Percentiles rank a stretch among this genome's conserved stretches.
These are phyloP conservation scores for Podila epicladia DNA, from an alignment of 192 early-diverging fungal genomes.

Conservation along the genomic window DNA sequence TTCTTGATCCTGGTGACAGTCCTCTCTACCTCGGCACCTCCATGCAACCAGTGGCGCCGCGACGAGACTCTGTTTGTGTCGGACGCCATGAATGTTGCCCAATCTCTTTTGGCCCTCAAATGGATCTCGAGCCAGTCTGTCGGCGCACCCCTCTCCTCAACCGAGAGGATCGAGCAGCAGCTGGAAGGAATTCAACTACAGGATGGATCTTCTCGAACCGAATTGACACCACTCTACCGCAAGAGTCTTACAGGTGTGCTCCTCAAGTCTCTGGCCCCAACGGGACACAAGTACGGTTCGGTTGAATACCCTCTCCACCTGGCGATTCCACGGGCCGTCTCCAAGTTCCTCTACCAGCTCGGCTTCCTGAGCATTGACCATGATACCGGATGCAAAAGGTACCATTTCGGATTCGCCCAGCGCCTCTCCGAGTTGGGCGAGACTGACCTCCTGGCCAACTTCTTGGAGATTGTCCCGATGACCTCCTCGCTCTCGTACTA, in stretches of 20 bases:
- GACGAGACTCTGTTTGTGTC: conserved; percentile 32
- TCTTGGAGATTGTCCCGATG: conserved; percentile 25
- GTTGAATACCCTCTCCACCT: conserved; percentile 37
- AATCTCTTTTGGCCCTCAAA: conserved; percentile 28
- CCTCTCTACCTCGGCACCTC: conserved; percentile 18
- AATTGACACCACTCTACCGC: not conserved
- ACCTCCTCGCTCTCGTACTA: conserved; percentile 34
- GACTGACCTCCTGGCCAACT: conserved; percentile 19
- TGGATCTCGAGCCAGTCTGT: conserved; percentile 38
- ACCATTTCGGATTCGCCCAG: conserved; percentile 36
- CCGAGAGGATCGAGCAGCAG: conserved; percentile 22
- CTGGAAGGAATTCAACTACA: conserved; percentile 25
- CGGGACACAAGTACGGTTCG: conserved; percentile 15
- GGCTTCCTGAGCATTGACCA: conserved; percentile 8
- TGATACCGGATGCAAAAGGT: conserved; percentile 7
- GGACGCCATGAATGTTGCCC: conserved; percentile 19
- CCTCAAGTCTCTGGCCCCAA: conserved; percentile 14
- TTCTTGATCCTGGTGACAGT: conserved; percentile 24
- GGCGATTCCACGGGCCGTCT: conserved; percentile 40
- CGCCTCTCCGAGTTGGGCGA: conserved; percentile 23
- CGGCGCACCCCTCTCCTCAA: not conserved
- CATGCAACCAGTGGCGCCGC: conserved; percentile 18
- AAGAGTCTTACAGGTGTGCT: conserved; percentile 30
- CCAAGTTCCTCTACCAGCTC: conserved; percentile 30
- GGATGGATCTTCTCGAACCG: not conserved